These are phyloP conservation scores for Paramecium sonneborni DNA, from an alignment of 73 alveolate species.

Conservation along the genomic window DNA sequence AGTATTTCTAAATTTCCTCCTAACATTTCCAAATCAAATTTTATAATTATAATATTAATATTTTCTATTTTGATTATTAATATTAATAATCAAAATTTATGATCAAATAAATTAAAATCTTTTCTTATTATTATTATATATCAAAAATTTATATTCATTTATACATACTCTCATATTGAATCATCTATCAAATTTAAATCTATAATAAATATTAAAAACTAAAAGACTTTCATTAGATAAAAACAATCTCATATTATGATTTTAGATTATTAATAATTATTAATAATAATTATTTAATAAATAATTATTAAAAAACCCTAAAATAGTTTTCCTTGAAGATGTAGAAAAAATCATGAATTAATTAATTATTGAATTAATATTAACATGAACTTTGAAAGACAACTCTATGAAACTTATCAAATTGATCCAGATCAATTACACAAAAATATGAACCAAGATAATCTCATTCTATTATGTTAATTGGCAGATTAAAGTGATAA, in stretches of 20 bases:
- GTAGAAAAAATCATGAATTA: background rate
- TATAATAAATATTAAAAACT: no score
- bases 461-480: background rate
- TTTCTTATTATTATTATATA: no score
- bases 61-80: no score
- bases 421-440: slow-evolving; percentile 11
- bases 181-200: no score
- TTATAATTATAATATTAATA: background rate
- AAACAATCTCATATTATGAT: no score
- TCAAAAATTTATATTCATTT: no score
- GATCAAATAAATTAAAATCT: no score
- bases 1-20: slow-evolving; percentile 44
- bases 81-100: no score
- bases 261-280: no score
- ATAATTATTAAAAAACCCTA: background rate
- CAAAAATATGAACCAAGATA: background rate
- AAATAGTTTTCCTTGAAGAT: background rate
- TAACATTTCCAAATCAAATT: background rate
- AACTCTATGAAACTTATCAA: background rate
- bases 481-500: slow-evolving; percentile 20
- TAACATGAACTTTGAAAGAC: background rate
- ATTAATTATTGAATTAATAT: background rate
- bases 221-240: no score
- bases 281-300: background rate
- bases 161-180: no score